Base-by-base conservation (phyloP, 108 stramenopile species). In the Nannochloropsis oceanica region DNA sequence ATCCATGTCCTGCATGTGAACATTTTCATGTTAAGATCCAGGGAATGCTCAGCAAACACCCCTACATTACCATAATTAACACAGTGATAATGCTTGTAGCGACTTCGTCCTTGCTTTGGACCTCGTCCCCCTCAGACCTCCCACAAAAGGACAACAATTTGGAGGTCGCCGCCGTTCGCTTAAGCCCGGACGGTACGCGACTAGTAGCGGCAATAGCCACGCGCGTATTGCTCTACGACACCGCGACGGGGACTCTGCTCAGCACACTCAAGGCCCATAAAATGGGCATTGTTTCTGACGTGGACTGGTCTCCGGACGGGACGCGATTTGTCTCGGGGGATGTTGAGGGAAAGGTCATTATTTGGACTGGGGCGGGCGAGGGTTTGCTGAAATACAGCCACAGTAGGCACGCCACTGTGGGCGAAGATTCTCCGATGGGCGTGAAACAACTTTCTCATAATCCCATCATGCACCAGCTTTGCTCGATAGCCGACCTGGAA, bases 361-460 rank as follows among this genome's bases (percentile, higher is more conserved):
- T 82, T 44, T 82, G 81, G 81, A 82, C 42, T 42, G 24, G 42
- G 18, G 44, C 18, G 24, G 81, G 81, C 22, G 9, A 82, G 81
- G 81, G 81, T 22, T 44, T 82, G 81, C 81, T 82, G 43, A 82
- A 82, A 82, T 82, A 82, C 81, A 82, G 44, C 81, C 81, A 82
- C 24, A 24, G 43, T 24, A 11, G 22, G 24, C 3, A 22, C 81
- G 24, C 1, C 59, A n/a, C 59, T 8, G 8, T n/a, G 0, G 59
- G n/a, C n/a, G 59, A 18, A 12, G 2, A 0, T 73, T 18, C 59
- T n/a, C n/a, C 5, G n/a, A 2, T 73, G 5, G 22, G n/a, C 18
- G 59, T 73, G 18, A 42, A 11, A 24, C 22, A 24, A 18, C 10
- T 82, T 7, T 18, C 18, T 8, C 44, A 82, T 44, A 82, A 82